These are phyloP conservation scores for Peronospora farinosa DNA, from an alignment of 352 stramenopile genomes.

Conservation along the genomic window DNA sequence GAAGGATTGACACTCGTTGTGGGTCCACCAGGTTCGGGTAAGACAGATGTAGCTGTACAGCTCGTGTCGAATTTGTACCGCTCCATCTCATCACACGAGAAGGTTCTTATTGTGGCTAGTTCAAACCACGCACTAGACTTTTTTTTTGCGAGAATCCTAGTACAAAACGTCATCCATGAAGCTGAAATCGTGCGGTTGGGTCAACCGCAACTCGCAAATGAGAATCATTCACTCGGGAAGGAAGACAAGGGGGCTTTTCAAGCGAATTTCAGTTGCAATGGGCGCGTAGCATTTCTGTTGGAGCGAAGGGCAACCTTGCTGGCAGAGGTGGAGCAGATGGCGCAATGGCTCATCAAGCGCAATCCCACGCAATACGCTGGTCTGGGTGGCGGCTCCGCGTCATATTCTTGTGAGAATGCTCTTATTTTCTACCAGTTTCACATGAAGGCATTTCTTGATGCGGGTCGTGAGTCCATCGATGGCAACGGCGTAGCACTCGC, in stretches of 20 bases:
- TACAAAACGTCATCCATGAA: constrained; percentile 61
- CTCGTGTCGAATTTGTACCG: constrained; percentile 92
- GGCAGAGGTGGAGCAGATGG: constrained; percentile 89
- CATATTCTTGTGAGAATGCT: constrained; percentile 95
- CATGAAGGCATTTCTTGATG: constrained; percentile 75
- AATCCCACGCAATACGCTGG: constrained; percentile 38
- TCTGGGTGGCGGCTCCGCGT: constrained; percentile 50
- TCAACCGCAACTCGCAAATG: constrained; percentile 12
- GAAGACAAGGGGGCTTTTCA: constrained; percentile 81
- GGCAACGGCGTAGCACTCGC: constrained; percentile 17
- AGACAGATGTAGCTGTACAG: constrained; percentile 93
- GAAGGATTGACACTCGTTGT: constrained; percentile 92
- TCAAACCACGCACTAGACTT: constrained; percentile 94
- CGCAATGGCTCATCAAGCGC: constrained; percentile 73
- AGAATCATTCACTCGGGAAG: constrained; percentile 5
- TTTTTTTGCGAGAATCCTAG: constrained; percentile 92
- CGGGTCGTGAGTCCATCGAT: constrained; percentile 12
- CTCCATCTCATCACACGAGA: constrained; percentile 61
- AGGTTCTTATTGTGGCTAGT: constrained; percentile 92
- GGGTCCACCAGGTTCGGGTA: constrained; percentile 90
- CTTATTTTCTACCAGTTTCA: constrained; percentile 92
- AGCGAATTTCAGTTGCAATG: constrained; percentile 89
- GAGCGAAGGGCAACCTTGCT: constrained; percentile 77
- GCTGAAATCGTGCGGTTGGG: constrained; percentile 90
- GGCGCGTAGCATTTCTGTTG: constrained; percentile 85